phyloP scores from a whole-genome alignment of 805 yeast genomes.

The Candida germanica region DNA sequence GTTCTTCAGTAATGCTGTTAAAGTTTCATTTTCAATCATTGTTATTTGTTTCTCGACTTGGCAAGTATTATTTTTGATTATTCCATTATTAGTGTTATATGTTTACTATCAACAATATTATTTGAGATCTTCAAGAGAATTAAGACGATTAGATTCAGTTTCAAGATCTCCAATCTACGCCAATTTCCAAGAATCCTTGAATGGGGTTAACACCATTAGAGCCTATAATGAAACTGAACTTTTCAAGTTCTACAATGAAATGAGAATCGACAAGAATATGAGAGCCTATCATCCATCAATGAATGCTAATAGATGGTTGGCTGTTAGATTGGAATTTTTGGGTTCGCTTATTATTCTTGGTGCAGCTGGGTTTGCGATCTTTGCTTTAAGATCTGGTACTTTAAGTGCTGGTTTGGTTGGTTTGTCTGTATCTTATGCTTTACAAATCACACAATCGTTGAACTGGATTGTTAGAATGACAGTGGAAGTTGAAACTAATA shows the following conservation, averaged over 20 bases:
- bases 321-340: conserved; percentile 86
- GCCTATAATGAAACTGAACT: conserved; percentile 67
- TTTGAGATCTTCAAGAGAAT: conserved; percentile 73
- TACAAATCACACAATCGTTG: conserved; percentile 88
- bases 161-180: conserved; percentile 80
- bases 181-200: conserved; percentile 78
- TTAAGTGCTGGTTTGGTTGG: conserved; percentile 92
- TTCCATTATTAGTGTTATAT: conserved; percentile 68
- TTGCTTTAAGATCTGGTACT: conserved; percentile 62
- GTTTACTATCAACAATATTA: conserved; percentile 74
- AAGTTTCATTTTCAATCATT: conserved; percentile 68
- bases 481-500: conserved; percentile 95
- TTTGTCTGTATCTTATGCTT: conserved; percentile 86
- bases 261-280: conserved; percentile 81
- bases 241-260: conserved; percentile 61
- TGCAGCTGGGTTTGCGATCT: conserved; percentile 78
- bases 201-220: conserved; percentile 71
- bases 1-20: conserved; percentile 59
- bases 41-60: conserved; percentile 89
- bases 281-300: conserved; percentile 90
- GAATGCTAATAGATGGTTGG: conserved; percentile 95
- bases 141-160: conserved; percentile 77
- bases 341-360: conserved; percentile 87
- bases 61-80: conserved; percentile 67
- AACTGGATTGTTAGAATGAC: conserved; percentile 99